Percentiles rank a stretch among this genome's conserved stretches.
These are phyloP conservation scores for Priceomyces melissophilus DNA, from an alignment of 805 yeast species.

Conservation along the genomic window DNA sequence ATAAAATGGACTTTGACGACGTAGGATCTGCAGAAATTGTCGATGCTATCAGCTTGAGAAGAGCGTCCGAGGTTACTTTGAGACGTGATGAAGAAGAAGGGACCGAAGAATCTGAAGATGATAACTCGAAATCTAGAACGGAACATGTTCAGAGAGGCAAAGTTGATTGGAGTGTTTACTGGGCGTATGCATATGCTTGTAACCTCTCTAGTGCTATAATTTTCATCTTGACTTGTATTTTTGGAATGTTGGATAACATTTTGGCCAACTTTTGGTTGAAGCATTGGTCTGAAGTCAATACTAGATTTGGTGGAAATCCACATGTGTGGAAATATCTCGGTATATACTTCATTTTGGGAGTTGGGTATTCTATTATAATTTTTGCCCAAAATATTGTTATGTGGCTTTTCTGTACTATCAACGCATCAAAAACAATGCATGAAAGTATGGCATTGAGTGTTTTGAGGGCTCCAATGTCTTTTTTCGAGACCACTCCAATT, in stretches of 20 bases:
- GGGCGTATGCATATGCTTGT: constrained; percentile 84
- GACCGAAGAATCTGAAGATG: constrained; percentile 29
- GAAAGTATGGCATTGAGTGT: constrained; percentile 68
- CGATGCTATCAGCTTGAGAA: constrained; percentile 43
- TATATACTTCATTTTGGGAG: constrained; percentile 72
- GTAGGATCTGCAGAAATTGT: constrained; percentile 29
- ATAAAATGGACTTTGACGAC: constrained; percentile 23
- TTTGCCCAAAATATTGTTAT: constrained; percentile 52
- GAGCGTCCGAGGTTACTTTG: constrained; percentile 60
- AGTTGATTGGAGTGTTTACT: constrained; percentile 84
- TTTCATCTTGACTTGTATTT: constrained; percentile 53
- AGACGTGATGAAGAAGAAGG: constrained; percentile 32
- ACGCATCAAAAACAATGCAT: constrained; percentile 76
- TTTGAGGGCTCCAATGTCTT: constrained; percentile 88
- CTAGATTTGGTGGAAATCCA: constrained; percentile 67
- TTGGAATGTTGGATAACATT: constrained; percentile 60
- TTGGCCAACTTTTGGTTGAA: constrained; percentile 87
- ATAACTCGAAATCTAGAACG: constrained; percentile 38
- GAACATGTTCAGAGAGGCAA: constrained; percentile 92
- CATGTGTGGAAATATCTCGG: constrained; percentile 67
- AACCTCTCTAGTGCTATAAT: constrained; percentile 61
- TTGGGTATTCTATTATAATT: constrained; percentile 47
- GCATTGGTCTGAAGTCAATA: constrained; percentile 93
- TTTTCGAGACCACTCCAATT: constrained; percentile 93
- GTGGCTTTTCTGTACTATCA: constrained; percentile 80